phyloP scores from a whole-genome alignment of 306 rosid species.

The Mimosa pudica region DNA sequence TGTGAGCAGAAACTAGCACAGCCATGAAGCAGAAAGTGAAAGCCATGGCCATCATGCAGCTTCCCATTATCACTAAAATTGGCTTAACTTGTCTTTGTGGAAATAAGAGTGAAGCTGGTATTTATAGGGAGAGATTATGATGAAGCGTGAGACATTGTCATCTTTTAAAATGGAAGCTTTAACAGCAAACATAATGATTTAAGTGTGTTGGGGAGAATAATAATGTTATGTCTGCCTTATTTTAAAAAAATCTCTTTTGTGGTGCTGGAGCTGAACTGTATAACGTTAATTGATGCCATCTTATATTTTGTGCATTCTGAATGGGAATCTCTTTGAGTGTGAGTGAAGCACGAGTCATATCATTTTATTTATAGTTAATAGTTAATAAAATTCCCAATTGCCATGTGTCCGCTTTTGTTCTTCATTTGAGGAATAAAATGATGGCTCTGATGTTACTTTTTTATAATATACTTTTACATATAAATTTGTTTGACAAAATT shows the following conservation, averaged over 20 bases:
- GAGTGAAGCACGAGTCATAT: conserved; percentile 1
- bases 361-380: neutral
- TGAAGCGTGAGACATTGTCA: conserved; percentile 34
- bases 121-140: conserved; percentile 39
- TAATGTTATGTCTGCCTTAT: conserved; percentile 13
- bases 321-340: conserved; percentile 23
- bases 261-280: conserved; percentile 21
- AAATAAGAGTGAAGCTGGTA: conserved; percentile 25
- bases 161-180: conserved; percentile 42
- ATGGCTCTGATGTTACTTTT: neutral
- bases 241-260: conserved; percentile 14
- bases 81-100: conserved; percentile 5
- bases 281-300: conserved; percentile 25
- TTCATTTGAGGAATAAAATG: neutral
- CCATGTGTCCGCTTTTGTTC: neutral
- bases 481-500: neutral
- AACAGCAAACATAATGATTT: conserved; percentile 47
- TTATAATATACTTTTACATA: neutral
- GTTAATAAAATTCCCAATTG: too few species aligned
- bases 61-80: conserved; percentile 34
- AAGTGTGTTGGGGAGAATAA: conserved; percentile 40
- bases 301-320: conserved; percentile 21
- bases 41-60: conserved; percentile 39
- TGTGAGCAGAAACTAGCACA: conserved; percentile 38
- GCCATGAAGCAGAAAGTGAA: conserved; percentile 51